phyloP scores from a whole-genome alignment of 352 stramenopile genomes.

The Saprolegnia parasitica region DNA sequence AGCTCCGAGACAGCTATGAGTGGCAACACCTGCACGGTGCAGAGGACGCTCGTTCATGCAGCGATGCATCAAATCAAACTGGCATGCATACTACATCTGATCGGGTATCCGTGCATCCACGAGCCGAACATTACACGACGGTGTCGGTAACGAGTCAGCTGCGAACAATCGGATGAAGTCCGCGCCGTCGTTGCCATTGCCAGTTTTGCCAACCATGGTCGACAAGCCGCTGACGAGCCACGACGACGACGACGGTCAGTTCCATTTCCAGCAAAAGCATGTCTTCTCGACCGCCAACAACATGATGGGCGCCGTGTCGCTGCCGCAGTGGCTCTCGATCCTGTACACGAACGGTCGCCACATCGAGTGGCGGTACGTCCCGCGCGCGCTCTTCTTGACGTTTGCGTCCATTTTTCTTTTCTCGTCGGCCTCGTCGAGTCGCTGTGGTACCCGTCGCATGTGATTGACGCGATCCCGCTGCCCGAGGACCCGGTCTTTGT shows the following conservation, averaged over 20 bases:
- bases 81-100: no score
- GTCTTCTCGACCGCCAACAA: constrained; percentile 31
- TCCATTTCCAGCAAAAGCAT: constrained; percentile 24
- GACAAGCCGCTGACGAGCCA: no score
- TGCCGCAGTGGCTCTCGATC: constrained; percentile 24
- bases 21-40: no score
- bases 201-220: no score
- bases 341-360: constrained; percentile 25
- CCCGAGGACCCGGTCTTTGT: constrained; percentile 34
- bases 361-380: constrained; percentile 31
- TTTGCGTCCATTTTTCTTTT: constrained; percentile 23
- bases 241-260: neutral
- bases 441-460: constrained; percentile 25
- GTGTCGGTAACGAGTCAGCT: no score
- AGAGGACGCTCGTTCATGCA: no score
- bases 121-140: no score
- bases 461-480: constrained; percentile 28
- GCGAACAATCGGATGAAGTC: no score
- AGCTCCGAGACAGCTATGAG: no score
- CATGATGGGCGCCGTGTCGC: constrained; percentile 23
- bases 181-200: no score
- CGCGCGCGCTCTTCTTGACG: constrained; percentile 31
- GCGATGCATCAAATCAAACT: no score
- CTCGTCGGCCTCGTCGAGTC: constrained; percentile 26
- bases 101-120: no score